Base-by-base conservation (phyloP, 2,329 filamentous ascomycete genomes). In the Beauveria asiatica region DNA sequence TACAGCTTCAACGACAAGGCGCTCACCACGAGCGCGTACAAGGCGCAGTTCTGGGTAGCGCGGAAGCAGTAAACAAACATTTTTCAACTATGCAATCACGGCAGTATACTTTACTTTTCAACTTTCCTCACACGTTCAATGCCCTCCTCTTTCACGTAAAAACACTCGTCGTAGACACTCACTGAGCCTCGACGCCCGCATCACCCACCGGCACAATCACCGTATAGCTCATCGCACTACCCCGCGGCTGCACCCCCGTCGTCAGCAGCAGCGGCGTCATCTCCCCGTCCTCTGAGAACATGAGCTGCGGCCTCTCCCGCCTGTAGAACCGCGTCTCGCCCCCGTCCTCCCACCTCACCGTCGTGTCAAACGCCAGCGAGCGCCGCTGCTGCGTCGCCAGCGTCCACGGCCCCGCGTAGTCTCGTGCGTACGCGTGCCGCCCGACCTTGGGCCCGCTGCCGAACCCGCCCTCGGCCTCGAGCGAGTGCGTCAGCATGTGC, bases 21-120 rank as follows among this genome's bases (percentile, higher is more conserved):
- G 0, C 65, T 84, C 67, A 80, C 75, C 0, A 77, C 72, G 61
- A 83, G 81, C 68, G 78, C 78, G 2, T 84, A 83, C 62, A 70
- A 75, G 57, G 80, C 80, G 25, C 81, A 84, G 66, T 78, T 76
- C 37, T 85, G 81, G 82, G 72, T 80, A 3, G 81, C 78, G 2
- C 65, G 62, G 41, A 68, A 67, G 59, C 61, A 60, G 49, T 63
- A 60, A 60, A 23, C 10, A 33, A 44, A n/a, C 13, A 33, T 3
- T n/a, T n/a, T n/a, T 19, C 6, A n/a, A 45, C 7, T 10, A 9
- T 5, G 10, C 13, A 37, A 48, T 23, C 3, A 21, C 21, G n/a
- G 10, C 30, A 5, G 4, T 41, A 39, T 17, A 52, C 33, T 7
- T 39, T 3, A 11, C 23, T 33, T 41, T n/a, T n/a, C n/a, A 3